Evolutionary conservation across 169 alveolate species (phyloP), one percentile per base, ranked within the genome.

Genomic region (Cytauxzoon felis): DNA sequence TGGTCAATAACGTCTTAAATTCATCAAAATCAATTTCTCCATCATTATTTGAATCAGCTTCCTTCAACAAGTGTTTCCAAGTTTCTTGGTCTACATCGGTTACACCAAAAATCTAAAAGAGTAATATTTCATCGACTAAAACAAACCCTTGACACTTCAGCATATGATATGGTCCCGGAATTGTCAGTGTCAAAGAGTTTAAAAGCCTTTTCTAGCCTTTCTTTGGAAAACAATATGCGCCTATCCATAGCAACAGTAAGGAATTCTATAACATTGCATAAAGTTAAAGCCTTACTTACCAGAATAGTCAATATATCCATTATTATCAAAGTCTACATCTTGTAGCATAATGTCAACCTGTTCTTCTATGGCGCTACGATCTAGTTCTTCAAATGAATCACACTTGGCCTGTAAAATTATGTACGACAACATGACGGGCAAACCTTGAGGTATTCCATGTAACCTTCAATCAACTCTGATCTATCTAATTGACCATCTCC

Each of bases 1-100:
- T 73, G 2, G 80, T 64, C 70, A 92, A 89, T 96, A 95, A 93
- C 21, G 80, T 87, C 61, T 92, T 88, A 73, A 95, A 95, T 59
- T 95, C 99, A 30, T 93, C 93, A 60, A 91, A 91, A 80, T 92
- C 97, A 26, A 95, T 93, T 60, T 87, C 95, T 8, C 97, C 97
- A 63, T 93, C 97, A 19, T 92, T 91, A 63, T 93, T 92, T 33
- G 83, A 72, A 56, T 91, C 96, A n/a, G 90, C 96, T 53, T 89
- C 93, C 65, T 88, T 69, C 27, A 93, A 87, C 29, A 93, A 72
- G 21, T 87, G 78, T 58, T 88, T 79, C 93, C 90, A 78, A 47
- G 87, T 86, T 29, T 88, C 93, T 42, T 67, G 50, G 26, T 85
- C 64, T 8, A 91, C 60, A 33, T 84, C 87, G 18, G 84, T 69